Conservation (phyloP, 2,329 filamentous ascomycete genomes). For the Pseudofabraea citricarpa region DNA sequence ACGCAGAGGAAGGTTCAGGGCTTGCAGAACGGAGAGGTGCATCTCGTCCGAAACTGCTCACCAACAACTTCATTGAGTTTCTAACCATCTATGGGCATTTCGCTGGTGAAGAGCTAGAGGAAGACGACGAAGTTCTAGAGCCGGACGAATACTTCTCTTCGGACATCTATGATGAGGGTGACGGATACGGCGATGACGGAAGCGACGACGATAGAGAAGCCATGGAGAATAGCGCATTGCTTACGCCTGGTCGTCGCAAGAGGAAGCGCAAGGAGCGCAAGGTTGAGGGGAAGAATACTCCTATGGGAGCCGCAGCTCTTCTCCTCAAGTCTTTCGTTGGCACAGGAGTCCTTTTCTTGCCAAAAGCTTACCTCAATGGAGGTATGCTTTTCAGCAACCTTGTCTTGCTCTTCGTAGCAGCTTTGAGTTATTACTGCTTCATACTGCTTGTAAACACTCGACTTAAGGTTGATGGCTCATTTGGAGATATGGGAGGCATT, state of each 20-base stretch:
- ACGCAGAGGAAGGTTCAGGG: constrained; percentile 29
- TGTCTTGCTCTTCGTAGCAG: constrained; percentile 79
- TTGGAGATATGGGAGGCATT: constrained; percentile 91
- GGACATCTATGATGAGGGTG: constrained; percentile 58
- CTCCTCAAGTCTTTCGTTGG: constrained; percentile 97
- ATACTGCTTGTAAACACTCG: constrained; percentile 86
- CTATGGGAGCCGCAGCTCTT: constrained; percentile 74
- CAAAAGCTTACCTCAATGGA: constrained; percentile 89
- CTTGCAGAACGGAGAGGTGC: constrained; percentile 31
- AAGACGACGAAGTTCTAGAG: constrained; percentile 84
- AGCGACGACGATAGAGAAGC: constrained; percentile 68
- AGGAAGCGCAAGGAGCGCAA: constrained; percentile 72
- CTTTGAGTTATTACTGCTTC: constrained; percentile 95
- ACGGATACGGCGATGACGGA: constrained; percentile 36
- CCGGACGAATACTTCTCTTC: constrained; percentile 92
- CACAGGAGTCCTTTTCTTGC: constrained; percentile 89
- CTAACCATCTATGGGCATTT: constrained; percentile 95
- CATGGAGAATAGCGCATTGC: constrained; percentile 82
- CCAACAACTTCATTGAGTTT: constrained; percentile 93
- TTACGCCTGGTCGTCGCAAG: constrained; percentile 70
- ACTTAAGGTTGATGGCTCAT: constrained; percentile 83
- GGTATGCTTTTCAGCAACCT: constrained; percentile 96
- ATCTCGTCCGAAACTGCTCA: constrained; percentile 63
- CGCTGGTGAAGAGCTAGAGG: constrained; percentile 91
- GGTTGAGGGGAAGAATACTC: constrained; percentile 70